phyloP scores from a whole-genome alignment of 345 rosid species.

The Rhodamnia argentea region DNA sequence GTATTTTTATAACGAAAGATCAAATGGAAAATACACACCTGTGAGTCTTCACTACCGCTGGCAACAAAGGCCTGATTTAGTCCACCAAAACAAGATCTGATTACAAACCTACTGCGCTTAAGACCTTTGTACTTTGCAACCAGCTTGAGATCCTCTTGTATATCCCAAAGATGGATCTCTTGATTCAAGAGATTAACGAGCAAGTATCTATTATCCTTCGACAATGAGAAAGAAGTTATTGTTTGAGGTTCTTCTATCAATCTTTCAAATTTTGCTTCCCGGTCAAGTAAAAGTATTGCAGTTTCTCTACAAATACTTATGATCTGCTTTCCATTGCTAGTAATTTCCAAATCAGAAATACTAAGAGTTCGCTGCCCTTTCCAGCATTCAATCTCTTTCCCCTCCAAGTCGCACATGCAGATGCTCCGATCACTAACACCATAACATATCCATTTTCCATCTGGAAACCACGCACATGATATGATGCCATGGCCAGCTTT shows the following conservation, averaged over 20 bases:
- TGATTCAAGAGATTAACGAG: conserved; percentile 53
- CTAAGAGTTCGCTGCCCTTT: conserved; percentile 36
- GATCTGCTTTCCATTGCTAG: conserved; percentile 39
- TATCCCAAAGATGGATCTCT: conserved; percentile 60
- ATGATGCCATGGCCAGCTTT: conserved; percentile 39
- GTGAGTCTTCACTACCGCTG: conserved; percentile 72
- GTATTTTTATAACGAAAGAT: background rate
- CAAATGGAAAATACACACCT: conserved; percentile 20
- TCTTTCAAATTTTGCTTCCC: conserved; percentile 35
- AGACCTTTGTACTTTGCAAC: conserved; percentile 51
- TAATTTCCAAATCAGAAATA: conserved; percentile 51
- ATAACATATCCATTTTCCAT: conserved; percentile 33
- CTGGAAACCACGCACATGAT: conserved; percentile 64
- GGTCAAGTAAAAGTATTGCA: conserved; percentile 34
- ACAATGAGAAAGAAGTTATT: conserved; percentile 54
- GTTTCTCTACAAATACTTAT: conserved; percentile 40
- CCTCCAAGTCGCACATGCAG: conserved; percentile 47
- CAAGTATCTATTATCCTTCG: conserved; percentile 39
- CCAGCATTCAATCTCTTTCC: conserved; percentile 46
- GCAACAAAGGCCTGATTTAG: conserved; percentile 54
- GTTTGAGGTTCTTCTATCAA: conserved; percentile 38
- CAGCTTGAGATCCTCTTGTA: conserved; percentile 33
- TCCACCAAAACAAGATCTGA: conserved; percentile 71
- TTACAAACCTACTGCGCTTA: conserved; percentile 45
- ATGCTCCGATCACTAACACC: conserved; percentile 47